phyloP scores from a whole-genome alignment of 192 early-diverging fungal genomes.

The Coemansia sp. region DNA sequence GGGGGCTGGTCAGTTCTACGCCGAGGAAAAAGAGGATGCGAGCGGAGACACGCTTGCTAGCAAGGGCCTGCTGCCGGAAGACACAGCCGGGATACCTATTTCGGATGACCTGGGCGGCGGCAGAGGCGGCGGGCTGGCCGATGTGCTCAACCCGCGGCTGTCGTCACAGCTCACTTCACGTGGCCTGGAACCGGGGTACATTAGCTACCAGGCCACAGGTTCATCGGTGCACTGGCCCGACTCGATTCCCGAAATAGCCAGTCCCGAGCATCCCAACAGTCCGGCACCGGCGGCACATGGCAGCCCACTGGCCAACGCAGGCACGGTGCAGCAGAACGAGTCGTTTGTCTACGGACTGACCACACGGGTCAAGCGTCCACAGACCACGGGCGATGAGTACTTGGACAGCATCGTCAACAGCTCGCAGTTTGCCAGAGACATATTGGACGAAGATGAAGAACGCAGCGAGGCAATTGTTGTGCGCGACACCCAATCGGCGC shows the following conservation, averaged over 20 bases:
- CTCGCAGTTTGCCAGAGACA: constrained; percentile 41
- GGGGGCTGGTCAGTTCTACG: constrained; percentile 18
- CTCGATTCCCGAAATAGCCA: constrained; percentile 6
- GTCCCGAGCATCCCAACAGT: no score
- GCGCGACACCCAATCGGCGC: constrained; percentile 8
- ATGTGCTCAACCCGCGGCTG: background rate
- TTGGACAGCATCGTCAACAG: constrained; percentile 47
- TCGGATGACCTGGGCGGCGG: no score
- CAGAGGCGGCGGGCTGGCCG: background rate
- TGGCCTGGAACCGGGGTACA: constrained; percentile 9
- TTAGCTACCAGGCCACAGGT: constrained; percentile 3
- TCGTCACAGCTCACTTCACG: constrained; percentile 13
- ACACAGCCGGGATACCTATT: no score
- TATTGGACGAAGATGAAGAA: no score
- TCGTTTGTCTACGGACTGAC: constrained; percentile 43
- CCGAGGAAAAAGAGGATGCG: background rate
- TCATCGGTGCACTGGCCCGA: constrained; percentile 30
- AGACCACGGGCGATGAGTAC: constrained; percentile 35
- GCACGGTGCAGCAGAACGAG: constrained; percentile 6
- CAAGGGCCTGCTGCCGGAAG: background rate
- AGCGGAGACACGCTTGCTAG: background rate
- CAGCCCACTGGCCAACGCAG: background rate
- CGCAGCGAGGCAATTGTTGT: constrained; percentile 25
- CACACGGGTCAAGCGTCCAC: background rate
- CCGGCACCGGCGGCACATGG: background rate